phyloP scores from a whole-genome alignment of 371 early-diverging fungal species.

The Phascolomyces articulosus region DNA sequence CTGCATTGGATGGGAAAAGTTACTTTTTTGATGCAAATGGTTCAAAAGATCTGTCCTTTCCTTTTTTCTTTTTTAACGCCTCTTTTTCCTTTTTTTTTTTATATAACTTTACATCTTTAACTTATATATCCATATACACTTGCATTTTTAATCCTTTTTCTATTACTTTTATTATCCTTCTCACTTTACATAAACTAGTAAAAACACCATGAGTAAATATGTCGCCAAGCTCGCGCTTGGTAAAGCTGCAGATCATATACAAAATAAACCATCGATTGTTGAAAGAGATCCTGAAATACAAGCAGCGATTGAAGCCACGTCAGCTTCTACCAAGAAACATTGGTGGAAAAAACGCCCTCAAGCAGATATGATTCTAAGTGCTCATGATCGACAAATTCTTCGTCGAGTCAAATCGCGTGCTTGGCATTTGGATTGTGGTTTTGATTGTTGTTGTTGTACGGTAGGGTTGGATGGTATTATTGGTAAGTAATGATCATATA shows the following conservation, averaged over 20 bases:
- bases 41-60: not conserved
- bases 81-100: not conserved
- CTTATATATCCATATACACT: not conserved
- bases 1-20: too few relatives aligned
- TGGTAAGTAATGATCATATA: too few relatives aligned
- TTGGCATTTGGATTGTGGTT: constrained; percentile 40
- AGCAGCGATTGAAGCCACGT: constrained; percentile 21
- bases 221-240: constrained; percentile 12
- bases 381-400: constrained; percentile 31
- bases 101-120: not conserved
- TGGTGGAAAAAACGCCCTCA: constrained; percentile 37
- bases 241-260: constrained; percentile 15
- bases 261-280: constrained; percentile 16
- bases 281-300: constrained; percentile 27
- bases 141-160: too few relatives aligned
- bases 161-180: too few relatives aligned
- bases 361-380: constrained; percentile 32
- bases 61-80: not conserved
- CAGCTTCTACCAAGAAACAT: constrained; percentile 16
- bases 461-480: constrained; percentile 54
- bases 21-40: too few relatives aligned
- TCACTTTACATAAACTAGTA: not conserved
- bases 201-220: constrained; percentile 12
- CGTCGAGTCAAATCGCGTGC: constrained; percentile 42
- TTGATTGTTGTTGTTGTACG: constrained; percentile 46